Evolutionary conservation across 2,329 filamentous ascomycete genomes (phyloP).

Genomic region (Passalora sequoiae): DNA sequence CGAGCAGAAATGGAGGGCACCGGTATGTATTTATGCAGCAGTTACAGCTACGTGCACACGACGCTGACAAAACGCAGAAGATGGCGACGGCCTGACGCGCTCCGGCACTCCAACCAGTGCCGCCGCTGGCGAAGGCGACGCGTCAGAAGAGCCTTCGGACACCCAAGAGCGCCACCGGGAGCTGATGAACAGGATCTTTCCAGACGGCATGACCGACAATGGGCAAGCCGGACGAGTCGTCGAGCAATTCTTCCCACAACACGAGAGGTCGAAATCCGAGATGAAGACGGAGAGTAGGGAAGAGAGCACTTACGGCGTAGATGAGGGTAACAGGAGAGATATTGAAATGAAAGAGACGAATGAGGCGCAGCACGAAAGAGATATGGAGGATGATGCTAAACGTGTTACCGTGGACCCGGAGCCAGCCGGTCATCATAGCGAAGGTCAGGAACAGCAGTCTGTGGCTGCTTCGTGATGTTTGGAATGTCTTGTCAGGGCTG

Average conservation of each 20-base stretch:
- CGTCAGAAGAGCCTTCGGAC: constrained; percentile 17
- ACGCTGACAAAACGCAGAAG: constrained; percentile 4
- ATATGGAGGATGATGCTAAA: background rate
- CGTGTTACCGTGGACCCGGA: background rate
- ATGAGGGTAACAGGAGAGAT: constrained; percentile 6
- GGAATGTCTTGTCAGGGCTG: background rate
- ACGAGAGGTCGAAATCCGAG: constrained; percentile 10
- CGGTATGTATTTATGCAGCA: background rate
- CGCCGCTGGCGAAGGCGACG: constrained; percentile 14
- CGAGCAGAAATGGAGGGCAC: constrained; percentile 29
- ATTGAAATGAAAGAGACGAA: constrained; percentile 18
- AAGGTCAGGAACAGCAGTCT: constrained; percentile 1
- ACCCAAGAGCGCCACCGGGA: constrained; percentile 27
- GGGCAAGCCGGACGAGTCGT: constrained; percentile 11
- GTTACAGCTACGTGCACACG: no score
- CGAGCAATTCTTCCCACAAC: constrained; percentile 23
- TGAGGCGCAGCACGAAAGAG: constrained; percentile 6
- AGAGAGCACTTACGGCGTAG: constrained; percentile 5
- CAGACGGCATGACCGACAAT: constrained; percentile 19
- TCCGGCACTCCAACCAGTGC: constrained; percentile 21
- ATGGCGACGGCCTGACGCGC: constrained; percentile 18
- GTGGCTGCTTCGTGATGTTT: constrained; percentile 1
- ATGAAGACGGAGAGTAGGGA: constrained; percentile 11
- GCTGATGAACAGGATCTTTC: constrained; percentile 32
- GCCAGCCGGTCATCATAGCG: background rate